Conservation (phyloP, 1,284 basidiomycete species). For the Ganoderma boninense region DNA sequence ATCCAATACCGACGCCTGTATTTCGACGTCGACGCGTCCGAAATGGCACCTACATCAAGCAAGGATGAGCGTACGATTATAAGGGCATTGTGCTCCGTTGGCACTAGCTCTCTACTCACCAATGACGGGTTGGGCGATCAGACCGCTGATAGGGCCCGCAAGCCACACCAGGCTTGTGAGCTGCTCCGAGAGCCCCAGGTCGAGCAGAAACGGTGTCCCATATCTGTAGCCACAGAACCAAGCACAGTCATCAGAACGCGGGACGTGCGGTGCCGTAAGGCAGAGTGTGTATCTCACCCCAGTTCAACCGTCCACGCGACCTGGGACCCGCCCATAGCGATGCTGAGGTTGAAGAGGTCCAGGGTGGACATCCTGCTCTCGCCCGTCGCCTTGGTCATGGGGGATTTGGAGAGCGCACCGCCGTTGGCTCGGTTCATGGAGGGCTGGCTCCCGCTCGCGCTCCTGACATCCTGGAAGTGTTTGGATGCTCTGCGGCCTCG, state of each 20-base stretch:
- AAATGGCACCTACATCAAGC: conserved; percentile 77
- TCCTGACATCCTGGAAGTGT: conserved; percentile 17
- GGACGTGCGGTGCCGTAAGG: conserved; percentile 5
- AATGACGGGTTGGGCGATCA: conserved; percentile 95
- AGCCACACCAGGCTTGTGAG: conserved; percentile 96
- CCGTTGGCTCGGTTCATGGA: conserved; percentile 22
- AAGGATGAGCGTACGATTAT: neutral
- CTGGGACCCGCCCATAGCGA: conserved; percentile 93
- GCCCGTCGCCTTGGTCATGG: conserved; percentile 15
- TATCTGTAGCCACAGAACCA: conserved; percentile 62
- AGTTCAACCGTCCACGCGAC: conserved; percentile 93
- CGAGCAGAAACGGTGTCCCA: conserved; percentile 92
- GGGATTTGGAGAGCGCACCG: conserved; percentile 30
- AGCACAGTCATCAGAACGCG: neutral
- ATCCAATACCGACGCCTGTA: conserved; percentile 94
- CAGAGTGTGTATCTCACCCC: conserved; percentile 56
- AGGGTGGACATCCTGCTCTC: conserved; percentile 63
- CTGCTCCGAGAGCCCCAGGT: conserved; percentile 90
- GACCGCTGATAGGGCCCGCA: conserved; percentile 93
- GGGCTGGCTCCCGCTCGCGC: conserved; percentile 17
- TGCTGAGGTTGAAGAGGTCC: conserved; percentile 79
- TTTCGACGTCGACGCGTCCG: conserved; percentile 89
- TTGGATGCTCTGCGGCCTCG: conserved; percentile 29
- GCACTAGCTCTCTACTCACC: conserved; percentile 54
- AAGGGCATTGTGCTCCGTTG: neutral